Base-by-base conservation (phyloP, 2,329 filamentous ascomycete species). In the Daldinia sp. region DNA sequence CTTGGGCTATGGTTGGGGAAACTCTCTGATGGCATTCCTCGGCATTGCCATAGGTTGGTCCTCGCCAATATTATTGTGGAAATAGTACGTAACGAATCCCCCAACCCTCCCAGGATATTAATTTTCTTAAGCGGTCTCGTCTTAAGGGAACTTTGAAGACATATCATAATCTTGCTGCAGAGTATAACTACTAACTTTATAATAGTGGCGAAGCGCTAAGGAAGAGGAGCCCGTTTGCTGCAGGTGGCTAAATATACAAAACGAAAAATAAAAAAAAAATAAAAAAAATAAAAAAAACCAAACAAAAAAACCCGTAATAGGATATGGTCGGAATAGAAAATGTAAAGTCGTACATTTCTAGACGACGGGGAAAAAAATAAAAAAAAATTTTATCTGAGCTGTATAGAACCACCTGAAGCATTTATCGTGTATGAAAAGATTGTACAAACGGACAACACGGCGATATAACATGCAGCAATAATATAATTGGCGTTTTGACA, bases 11-110 rank as follows among this genome's bases (percentile, higher is more conserved):
- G 87, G 72, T 68, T 89, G 69, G 86, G 81, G 62, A 2, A 81
- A 79, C 64, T 79, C 76, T 10, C 61, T 81, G 4, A 68, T 82
- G 30, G 79, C 75, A 0, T 83, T 87, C 55, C 74, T 87, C 21
- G 82, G 81, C 0, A 74, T 88, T 21, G 82, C 71, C 0, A 70
- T 89, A 37, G 83, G 83, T 0, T 75, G 82, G 49, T 79, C 83
- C 1, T 80, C 78, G 13, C 82, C 83, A 1, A 77, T 84, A 29
- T 51, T 81, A 51, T 66, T 81, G 25, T 81, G 77, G 77, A 72
- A 68, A 17, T 80, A 73, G 50, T 53, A 53, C 17, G 50, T 53
- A n/a, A 15, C 13, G 8, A 29, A 29, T 35, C 13, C 29, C n/a
- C 15, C 32, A 15, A 35, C 9, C 6, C 9, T 5, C 9, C 15